Conservation (phyloP, 116 monocot species). For the Zostera marina region DNA sequence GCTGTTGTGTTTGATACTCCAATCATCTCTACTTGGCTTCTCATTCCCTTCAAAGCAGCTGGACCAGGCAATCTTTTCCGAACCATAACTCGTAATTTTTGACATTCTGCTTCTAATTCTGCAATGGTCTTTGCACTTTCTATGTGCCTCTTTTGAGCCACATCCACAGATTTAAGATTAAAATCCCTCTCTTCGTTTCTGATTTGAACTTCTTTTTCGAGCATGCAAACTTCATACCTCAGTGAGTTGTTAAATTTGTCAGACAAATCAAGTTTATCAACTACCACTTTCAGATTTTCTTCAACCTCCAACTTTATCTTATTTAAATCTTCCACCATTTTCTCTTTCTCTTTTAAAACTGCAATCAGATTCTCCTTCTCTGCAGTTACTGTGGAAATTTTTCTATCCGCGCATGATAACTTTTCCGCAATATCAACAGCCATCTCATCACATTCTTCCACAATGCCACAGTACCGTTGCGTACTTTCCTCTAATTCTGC, state of each 20-base stretch:
- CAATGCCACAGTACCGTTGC: too few species aligned
- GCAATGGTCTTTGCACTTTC: slow-evolving; percentile 38
- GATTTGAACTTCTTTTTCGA: slow-evolving; percentile 64
- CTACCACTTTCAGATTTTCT: too few species aligned
- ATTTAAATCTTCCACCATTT: too few species aligned
- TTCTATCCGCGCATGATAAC: too few species aligned
- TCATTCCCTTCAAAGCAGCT: slow-evolving; percentile 58
- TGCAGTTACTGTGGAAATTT: too few species aligned
- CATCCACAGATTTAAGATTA: slow-evolving; percentile 39
- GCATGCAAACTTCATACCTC: slow-evolving; percentile 56
- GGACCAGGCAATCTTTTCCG: slow-evolving; percentile 55
- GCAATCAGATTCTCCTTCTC: too few species aligned
- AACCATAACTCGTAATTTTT: slow-evolving; percentile 48
- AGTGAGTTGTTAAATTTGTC: slow-evolving; percentile 16
- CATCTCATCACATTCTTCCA: too few species aligned
- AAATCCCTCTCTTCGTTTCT: slow-evolving; percentile 50
- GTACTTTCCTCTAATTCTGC: too few species aligned
- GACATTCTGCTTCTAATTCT: slow-evolving; percentile 66
- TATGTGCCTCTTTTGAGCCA: slow-evolving; percentile 33
- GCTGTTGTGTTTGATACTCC: too few species aligned
- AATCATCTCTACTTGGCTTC: slow-evolving; percentile 28
- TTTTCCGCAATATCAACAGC: too few species aligned
- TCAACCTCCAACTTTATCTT: too few species aligned
- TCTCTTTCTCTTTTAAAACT: too few species aligned
- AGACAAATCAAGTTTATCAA: not conserved